phyloP scores from a whole-genome alignment of 2,329 filamentous ascomycete genomes.

The Pleomassaria siparia region DNA sequence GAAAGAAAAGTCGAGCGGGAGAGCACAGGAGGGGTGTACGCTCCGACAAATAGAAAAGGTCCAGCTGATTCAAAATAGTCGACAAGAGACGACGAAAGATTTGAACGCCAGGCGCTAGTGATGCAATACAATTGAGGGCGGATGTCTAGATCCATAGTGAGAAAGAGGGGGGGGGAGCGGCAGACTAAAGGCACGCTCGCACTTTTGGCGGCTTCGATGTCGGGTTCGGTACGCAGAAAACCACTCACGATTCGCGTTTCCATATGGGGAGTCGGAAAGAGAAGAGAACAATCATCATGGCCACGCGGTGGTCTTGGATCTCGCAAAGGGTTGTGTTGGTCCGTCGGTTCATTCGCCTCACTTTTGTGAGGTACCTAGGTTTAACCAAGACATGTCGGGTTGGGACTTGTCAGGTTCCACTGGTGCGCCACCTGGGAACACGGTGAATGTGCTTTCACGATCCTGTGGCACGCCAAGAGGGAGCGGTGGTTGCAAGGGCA shows the following conservation, averaged over 20 bases:
- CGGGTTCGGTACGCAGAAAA: conserved; percentile 13
- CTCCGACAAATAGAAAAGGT: neutral
- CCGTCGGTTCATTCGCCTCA: neutral
- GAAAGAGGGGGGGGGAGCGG: neutral
- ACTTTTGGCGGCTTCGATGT: conserved; percentile 14
- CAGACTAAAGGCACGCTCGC: neutral
- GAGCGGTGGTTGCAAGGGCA: conserved; percentile 5
- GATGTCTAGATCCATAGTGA: conserved; percentile 1
- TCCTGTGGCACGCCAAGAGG: conserved; percentile 27
- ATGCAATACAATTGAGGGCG: conserved; percentile 15
- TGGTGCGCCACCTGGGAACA: conserved; percentile 29
- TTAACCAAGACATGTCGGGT: conserved; percentile 79
- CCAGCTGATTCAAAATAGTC: conserved; percentile 3
- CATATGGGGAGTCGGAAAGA: neutral
- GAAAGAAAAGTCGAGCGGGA: neutral
- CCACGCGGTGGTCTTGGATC: conserved; percentile 4
- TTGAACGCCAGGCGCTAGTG: conserved; percentile 17
- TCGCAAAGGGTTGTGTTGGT: neutral
- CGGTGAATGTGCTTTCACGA: conserved; percentile 56
- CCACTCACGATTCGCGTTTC: conserved; percentile 9
- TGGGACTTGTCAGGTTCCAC: neutral
- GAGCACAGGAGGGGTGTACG: neutral
- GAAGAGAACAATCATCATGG: conserved; percentile 9
- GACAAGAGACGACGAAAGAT: neutral
- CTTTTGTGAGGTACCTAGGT: conserved; percentile 57